These are phyloP conservation scores for Aureobasidium lini DNA, from an alignment of 2,329 filamentous ascomycete genomes.

Conservation along the genomic window DNA sequence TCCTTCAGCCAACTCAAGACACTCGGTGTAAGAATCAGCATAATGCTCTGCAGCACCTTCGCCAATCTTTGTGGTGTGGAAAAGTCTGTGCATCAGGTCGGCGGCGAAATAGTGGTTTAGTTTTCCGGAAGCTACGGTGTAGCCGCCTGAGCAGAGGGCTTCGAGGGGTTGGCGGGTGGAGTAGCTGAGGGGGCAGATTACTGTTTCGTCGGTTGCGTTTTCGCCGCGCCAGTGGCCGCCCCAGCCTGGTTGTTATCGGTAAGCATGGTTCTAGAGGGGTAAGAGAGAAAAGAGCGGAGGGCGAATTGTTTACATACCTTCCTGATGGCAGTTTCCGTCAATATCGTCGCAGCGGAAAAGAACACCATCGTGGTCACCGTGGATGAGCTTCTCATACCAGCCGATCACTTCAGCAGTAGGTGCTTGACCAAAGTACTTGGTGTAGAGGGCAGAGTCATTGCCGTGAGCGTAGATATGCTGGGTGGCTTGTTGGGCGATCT, in stretches of 20 bases:
- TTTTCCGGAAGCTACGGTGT: constrained; percentile 49
- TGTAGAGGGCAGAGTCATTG: constrained; percentile 50
- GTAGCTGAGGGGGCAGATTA: constrained; percentile 61
- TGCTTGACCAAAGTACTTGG: constrained; percentile 59
- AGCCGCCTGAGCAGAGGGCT: constrained; percentile 55
- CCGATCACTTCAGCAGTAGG: constrained; percentile 53
- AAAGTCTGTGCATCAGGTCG: constrained; percentile 60
- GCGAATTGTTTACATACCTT: no score
- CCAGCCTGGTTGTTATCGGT: no score
- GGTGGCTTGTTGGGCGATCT: constrained; percentile 53
- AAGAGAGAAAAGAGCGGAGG: no score
- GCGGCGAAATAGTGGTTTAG: constrained; percentile 58
- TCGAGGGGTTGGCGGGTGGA: constrained; percentile 49
- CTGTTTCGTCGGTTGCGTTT: constrained; percentile 59
- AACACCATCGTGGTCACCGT: constrained; percentile 49
- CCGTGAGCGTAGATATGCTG: constrained; percentile 55
- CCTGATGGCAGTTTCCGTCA: constrained; percentile 51
- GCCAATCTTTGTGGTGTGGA: constrained; percentile 55
- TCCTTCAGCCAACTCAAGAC: constrained; percentile 46
- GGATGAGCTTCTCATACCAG: constrained; percentile 54
- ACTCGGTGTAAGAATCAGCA: constrained; percentile 50
- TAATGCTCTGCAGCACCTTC: constrained; percentile 57
- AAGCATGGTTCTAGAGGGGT: no score
- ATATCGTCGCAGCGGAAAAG: constrained; percentile 63
- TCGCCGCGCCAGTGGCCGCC: constrained; percentile 60